These are phyloP conservation scores for Dipteronia dyeriana DNA, from an alignment of 345 rosid species.

Conservation along the genomic window DNA sequence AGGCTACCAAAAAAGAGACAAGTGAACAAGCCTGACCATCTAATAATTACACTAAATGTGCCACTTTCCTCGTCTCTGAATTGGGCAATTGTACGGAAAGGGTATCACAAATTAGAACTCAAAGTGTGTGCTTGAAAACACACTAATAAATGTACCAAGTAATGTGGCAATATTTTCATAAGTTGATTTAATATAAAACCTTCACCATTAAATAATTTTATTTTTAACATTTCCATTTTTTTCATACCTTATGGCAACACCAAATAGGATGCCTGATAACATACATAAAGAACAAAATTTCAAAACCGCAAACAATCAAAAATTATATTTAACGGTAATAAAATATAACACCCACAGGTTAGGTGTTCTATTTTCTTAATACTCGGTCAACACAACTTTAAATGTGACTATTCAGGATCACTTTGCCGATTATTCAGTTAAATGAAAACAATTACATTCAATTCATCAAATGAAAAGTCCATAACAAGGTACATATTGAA, in stretches of 20 bases:
- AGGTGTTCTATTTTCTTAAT: neutral
- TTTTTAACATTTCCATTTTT: neutral
- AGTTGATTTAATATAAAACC: neutral
- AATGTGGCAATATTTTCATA: neutral
- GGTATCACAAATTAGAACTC: neutral
- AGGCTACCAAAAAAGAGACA: constrained; percentile 1
- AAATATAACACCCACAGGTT: neutral
- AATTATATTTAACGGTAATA: neutral
- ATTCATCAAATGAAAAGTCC: constrained; percentile 4
- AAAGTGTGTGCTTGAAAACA: neutral
- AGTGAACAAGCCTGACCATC: neutral
- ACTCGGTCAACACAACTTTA: neutral
- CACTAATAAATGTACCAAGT: constrained; percentile 6
- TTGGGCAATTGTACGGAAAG: neutral
- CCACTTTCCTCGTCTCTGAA: neutral
- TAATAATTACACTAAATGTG: neutral
- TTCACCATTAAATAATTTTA: constrained; percentile 6
- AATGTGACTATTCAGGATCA: neutral
- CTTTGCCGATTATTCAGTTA: neutral
- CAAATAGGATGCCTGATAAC: neutral
- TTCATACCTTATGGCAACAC: neutral
- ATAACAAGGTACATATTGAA: neutral
- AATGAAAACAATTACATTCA: neutral
- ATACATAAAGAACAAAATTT: neutral
- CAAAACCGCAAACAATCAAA: neutral